Evolutionary conservation across 202 grass and related monocot species (phyloP).

Genomic region (Schoenoplectus tabernaemontani): DNA sequence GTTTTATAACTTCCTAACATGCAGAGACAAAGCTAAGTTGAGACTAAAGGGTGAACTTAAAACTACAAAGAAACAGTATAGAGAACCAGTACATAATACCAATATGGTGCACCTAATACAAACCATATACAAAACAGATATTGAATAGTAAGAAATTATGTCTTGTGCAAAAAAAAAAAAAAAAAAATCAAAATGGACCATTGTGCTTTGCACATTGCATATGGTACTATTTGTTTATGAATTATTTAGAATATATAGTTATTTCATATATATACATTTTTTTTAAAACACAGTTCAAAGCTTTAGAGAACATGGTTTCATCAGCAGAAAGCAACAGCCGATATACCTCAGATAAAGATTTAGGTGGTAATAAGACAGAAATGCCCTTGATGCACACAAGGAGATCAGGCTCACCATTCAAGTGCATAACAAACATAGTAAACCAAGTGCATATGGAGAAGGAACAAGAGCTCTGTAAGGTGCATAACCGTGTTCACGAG

Average conservation of each 20-base stretch:
- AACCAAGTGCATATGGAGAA: conserved; percentile 81
- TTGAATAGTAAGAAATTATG: neutral
- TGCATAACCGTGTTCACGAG: conserved; percentile 57
- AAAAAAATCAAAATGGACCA: neutral
- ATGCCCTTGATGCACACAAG: conserved; percentile 39
- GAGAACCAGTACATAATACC: neutral
- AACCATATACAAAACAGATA: neutral
- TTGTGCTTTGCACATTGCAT: neutral
- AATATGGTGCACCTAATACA: neutral
- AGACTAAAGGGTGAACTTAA: neutral
- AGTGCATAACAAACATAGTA: conserved; percentile 74
- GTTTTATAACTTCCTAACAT: neutral
- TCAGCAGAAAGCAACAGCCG: conserved; percentile 28
- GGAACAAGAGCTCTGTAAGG: conserved; percentile 64
- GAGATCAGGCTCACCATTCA: conserved; percentile 64
- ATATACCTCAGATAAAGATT: conserved; percentile 33
- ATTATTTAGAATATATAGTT: conserved; percentile 16
- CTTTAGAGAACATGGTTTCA: conserved; percentile 54
- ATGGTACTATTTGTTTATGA: neutral
- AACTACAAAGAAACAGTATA: neutral
- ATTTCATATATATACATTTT: conserved; percentile 9
- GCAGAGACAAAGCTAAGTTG: neutral
- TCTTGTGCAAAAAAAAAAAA: conserved; percentile 1
- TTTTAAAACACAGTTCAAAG: conserved; percentile 44
- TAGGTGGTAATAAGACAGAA: conserved; percentile 42